phyloP scores from a whole-genome alignment of 257 asterid species.

The Lantana camara region DNA sequence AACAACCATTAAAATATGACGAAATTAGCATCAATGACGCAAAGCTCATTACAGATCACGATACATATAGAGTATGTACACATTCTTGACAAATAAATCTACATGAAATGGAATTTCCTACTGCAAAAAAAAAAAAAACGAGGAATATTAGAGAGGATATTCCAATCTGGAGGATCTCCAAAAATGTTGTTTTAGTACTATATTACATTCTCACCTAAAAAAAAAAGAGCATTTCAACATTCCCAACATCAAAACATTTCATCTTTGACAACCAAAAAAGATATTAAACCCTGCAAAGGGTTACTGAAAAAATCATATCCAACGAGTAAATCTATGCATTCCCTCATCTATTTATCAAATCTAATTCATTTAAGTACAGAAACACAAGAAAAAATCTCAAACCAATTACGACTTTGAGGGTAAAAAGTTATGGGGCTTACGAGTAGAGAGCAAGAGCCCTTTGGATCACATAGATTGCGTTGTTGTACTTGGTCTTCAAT shows the following conservation, averaged over 20 bases:
- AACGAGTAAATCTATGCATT: neutral
- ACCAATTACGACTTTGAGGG: conserved; percentile 10
- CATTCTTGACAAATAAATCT: neutral
- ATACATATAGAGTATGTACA: too few relatives aligned
- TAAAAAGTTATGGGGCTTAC: conserved; percentile 42
- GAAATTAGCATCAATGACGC: too few relatives aligned
- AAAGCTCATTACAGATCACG: too few relatives aligned
- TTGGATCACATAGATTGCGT: conserved; percentile 81
- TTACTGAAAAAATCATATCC: neutral
- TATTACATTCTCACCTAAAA: neutral
- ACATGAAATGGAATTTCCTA: conserved; percentile 2
- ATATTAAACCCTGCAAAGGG: neutral
- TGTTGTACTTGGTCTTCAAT: conserved; percentile 82
- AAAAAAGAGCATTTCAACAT: conserved; percentile 12
- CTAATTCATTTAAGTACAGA: neutral
- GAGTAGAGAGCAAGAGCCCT: conserved; percentile 88
- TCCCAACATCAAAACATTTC: neutral
- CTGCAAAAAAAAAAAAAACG: neutral
- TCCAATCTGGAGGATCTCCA: conserved; percentile 2
- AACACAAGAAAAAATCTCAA: neutral
- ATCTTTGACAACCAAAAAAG: conserved; percentile 4
- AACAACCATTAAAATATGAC: neutral
- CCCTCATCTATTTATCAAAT: neutral
- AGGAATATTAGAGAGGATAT: neutral
- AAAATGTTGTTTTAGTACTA: neutral